These are phyloP conservation scores for Chimonanthus praecox DNA, from an alignment of 164 flowering plant species.

Conservation along the genomic window DNA sequence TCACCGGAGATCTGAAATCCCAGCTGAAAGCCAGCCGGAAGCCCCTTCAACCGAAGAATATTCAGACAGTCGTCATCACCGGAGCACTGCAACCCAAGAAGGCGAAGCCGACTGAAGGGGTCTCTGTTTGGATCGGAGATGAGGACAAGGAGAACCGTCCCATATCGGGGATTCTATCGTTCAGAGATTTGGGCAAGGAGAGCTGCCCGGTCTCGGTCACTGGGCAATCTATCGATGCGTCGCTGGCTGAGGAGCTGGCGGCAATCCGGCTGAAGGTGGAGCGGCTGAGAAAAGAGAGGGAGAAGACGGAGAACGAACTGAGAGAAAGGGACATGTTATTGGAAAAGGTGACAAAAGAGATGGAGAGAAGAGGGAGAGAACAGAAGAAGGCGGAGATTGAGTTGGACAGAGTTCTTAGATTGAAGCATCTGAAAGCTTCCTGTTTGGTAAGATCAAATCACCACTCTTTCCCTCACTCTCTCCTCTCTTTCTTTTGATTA, in stretches of 20 bases:
- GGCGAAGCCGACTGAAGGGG: slow-evolving; percentile 15
- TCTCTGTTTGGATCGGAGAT: slow-evolving; percentile 12
- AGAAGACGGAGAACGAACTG: slow-evolving; percentile 59
- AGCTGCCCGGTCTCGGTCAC: slow-evolving; percentile 12
- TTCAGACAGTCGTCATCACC: neutral
- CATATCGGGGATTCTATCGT: neutral
- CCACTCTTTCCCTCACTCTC: neutral
- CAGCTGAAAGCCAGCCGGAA: slow-evolving; percentile 24
- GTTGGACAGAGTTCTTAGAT: slow-evolving; percentile 49
- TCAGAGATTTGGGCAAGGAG: slow-evolving; percentile 35
- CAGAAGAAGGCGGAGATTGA: slow-evolving; percentile 62
- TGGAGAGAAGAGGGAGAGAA: slow-evolving; percentile 40
- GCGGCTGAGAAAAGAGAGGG: slow-evolving; percentile 50
- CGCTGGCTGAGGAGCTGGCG: slow-evolving; percentile 72
- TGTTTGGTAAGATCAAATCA: slow-evolving; percentile 25
- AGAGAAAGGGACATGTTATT: slow-evolving; percentile 40
- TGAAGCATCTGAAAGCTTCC: slow-evolving; percentile 44
- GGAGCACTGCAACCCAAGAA: slow-evolving; percentile 8
- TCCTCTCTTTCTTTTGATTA: neutral
- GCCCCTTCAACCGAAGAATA: slow-evolving; percentile 58
- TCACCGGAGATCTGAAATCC: slow-evolving; percentile 18
- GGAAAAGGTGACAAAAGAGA: slow-evolving; percentile 40
- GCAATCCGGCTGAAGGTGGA: slow-evolving; percentile 54
- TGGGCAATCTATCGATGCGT: slow-evolving; percentile 30
- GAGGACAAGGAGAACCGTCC: slow-evolving; percentile 38